Evolutionary conservation across 2,329 filamentous ascomycete species (phyloP), one percentile per base, ranked within the genome.

Genomic region (Apiospora aurea): DNA sequence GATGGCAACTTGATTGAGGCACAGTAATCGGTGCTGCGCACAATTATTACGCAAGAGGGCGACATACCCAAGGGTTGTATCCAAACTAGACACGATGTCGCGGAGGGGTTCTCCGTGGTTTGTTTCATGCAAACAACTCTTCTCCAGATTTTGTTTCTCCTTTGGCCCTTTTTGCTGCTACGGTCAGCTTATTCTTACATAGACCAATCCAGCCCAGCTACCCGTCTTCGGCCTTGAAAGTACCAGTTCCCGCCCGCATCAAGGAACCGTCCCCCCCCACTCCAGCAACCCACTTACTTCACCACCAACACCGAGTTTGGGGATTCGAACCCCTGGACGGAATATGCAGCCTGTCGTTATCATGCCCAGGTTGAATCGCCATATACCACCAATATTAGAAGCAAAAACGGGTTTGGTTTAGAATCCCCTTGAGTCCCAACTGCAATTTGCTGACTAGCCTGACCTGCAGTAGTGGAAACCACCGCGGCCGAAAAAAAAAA

Each of bases 171-270:
- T 64, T 64, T 7, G n/a, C 29, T 41, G 53, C 53, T 61, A 21
- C 6, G 26, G 57, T 64, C 57, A 64, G 57, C 57, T 64, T 64
- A 64, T 64, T 41, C 34, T 64, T 64, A n/a, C n/a, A n/a, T n/a
- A 64, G 57, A 64, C 7, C 53, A 38, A 16, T 10, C 29, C 53
- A 38, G 26, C 29, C 34, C 21, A 43, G 16, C 18, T 38, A 64
- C 34, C 57, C 57, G 34, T 64, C 34, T 64, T 64, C 29, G 57
- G 57, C 18, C 21, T 64, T n/a, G 57, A 41, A n/a, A 34, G 24
- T 3, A n/a, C 13, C 18, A 64, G 34, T 64, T 64, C 34, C 34
- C 34, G 34, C 34, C 34, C 34, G 34, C 57, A 41, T 34, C 4
- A n/a, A 41, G 34, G 57, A n/a, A 64, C 18, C 18, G 57, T 7